These are phyloP conservation scores for Chlorencoelia australis DNA, from an alignment of 2,329 filamentous ascomycete species.

Conservation along the genomic window DNA sequence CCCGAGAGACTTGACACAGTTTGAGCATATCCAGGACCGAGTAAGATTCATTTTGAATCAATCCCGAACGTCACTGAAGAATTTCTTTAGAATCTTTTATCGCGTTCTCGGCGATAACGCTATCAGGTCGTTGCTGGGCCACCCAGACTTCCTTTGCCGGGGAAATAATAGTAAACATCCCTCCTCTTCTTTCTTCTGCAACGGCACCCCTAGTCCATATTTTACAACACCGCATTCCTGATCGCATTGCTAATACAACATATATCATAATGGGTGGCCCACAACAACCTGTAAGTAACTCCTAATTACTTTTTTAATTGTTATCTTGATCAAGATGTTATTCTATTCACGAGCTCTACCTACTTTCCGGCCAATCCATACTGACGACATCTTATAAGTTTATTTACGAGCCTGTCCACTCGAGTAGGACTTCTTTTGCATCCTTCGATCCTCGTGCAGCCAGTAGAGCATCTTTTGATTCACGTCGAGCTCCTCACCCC, in stretches of 20 bases:
- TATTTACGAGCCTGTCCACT: neutral
- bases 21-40: constrained; percentile 21
- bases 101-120: constrained; percentile 5
- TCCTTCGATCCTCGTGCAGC: constrained; percentile 87
- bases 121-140: constrained; percentile 23
- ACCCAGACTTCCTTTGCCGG: constrained; percentile 23
- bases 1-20: constrained; percentile 15
- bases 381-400: too few species aligned
- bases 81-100: constrained; percentile 15
- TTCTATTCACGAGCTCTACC: too few species aligned
- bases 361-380: too few species aligned
- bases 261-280: too few species aligned
- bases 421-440: too few species aligned
- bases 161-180: too few species aligned
- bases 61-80: constrained; percentile 10
- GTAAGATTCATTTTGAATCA: constrained; percentile 17
- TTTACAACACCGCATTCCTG: too few species aligned
- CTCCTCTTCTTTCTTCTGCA: too few species aligned
- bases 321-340: neutral
- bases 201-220: too few species aligned
- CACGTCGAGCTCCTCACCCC: constrained; percentile 44
- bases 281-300: too few species aligned
- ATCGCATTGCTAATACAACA: too few species aligned
- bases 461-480: constrained; percentile 65
- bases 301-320: too few species aligned